Evolutionary conservation across 2,329 filamentous ascomycete genomes (phyloP), one percentile per base, ranked within the genome.

Genomic region (Trichoderma hamatum): DNA sequence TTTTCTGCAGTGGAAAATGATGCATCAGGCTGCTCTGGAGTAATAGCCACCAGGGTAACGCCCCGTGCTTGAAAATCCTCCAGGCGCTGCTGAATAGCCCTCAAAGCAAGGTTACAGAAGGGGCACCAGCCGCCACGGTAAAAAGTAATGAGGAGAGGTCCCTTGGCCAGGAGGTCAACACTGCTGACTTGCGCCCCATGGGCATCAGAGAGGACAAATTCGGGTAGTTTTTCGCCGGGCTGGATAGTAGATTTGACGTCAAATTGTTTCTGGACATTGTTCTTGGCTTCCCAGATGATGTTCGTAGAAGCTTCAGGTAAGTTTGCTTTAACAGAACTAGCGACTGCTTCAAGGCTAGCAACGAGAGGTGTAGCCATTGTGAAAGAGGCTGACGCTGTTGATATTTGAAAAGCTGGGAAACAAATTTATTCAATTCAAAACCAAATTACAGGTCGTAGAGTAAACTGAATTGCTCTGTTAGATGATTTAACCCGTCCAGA

Each of bases 51-150:
- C 0, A 83, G 75, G 2, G 78, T 80, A 28, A 82, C 80, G 14
- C 80, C 79, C 28, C 75, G 77, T 14, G 78, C 75, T 52, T 74
- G 63, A 71, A 83, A 79, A 0, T 79, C 76, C 1, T 72, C 70
- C 13, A 82, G 74, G 69, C 76, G 73, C 52, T 76, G 72, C 69
- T 83, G 81, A 0, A 83, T 73, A 24, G 75, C 74, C 5, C 66
- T 73, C 24, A 83, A 73, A 1, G 77, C 76, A 19, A 83, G 62
- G 73, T 83, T 83, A 76, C 82, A 84, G 76, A 76, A 83, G 1
- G 82, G 82, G 69, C 82, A 84, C 82, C 82, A 84, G 63, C 76
- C 75, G 19, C 82, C 82, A 58, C 82, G 82, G 75, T 84, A 83
- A 75, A 84, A 84, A n/a, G 79, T 80, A 55, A 84, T 75, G 32